Conservation (phyloP, 2,329 filamentous ascomycete genomes). For the Myriosclerotinia curreyana region DNA sequence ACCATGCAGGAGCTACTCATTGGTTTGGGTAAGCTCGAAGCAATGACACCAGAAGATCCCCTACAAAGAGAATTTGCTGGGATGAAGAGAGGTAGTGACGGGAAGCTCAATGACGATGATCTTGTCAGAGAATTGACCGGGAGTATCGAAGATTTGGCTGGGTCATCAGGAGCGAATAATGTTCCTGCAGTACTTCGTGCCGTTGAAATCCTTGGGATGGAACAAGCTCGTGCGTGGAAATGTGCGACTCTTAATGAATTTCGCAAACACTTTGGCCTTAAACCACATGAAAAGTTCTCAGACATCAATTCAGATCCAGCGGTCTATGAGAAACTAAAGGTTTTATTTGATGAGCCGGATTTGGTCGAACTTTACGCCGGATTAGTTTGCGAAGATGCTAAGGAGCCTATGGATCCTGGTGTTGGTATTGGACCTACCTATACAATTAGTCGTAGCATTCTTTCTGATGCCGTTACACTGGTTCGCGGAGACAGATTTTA, state of each 20-base stretch:
- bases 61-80: constrained; percentile 63
- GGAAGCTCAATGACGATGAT: constrained; percentile 69
- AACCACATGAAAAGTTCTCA: constrained; percentile 71
- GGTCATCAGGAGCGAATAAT: constrained; percentile 66
- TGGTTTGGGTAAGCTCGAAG: constrained; percentile 62
- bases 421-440: constrained; percentile 50
- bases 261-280: constrained; percentile 74
- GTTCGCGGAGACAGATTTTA: constrained; percentile 57
- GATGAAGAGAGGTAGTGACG: constrained; percentile 61
- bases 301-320: constrained; percentile 76
- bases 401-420: constrained; percentile 49
- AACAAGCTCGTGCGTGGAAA: constrained; percentile 73
- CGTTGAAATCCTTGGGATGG: constrained; percentile 75
- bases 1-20: constrained; percentile 58
- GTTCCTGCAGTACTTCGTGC: constrained; percentile 71
- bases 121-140: constrained; percentile 67
- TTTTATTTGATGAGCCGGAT: constrained; percentile 59
- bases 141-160: constrained; percentile 68
- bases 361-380: constrained; percentile 68
- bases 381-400: constrained; percentile 55
- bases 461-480: constrained; percentile 57
- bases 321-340: constrained; percentile 60
- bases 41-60: constrained; percentile 61
- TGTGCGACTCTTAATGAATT: constrained; percentile 74
- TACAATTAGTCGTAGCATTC: constrained; percentile 51